These are phyloP conservation scores for Rubroboletus pulcherrimus DNA, from an alignment of 768 basidiomycete genomes.

Conservation along the genomic window DNA sequence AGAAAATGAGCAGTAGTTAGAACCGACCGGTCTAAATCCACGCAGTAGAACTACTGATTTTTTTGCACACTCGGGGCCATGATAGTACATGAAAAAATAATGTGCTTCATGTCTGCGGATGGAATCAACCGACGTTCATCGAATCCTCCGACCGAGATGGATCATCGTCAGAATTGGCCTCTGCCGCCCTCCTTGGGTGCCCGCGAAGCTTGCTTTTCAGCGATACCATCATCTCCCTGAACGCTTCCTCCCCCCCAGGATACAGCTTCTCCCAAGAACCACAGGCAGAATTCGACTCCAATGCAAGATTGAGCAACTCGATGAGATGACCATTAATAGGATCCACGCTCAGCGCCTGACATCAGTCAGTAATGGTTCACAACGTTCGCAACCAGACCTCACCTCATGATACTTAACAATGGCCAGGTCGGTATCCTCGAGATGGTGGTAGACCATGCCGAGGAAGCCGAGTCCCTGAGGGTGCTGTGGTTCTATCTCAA, in stretches of 20 bases:
- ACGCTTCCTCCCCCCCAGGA: constrained; percentile 34
- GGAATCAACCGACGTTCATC: constrained; percentile 31
- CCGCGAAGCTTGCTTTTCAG: constrained; percentile 29
- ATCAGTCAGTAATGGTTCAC: not conserved
- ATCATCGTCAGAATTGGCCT: constrained; percentile 14
- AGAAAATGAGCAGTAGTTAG: not conserved
- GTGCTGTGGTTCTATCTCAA: constrained; percentile 85
- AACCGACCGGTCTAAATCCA: not conserved
- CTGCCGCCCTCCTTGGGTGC: constrained; percentile 19
- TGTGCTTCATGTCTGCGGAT: constrained; percentile 14
- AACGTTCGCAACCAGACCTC: constrained; percentile 17
- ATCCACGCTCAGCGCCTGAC: constrained; percentile 72
- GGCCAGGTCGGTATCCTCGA: constrained; percentile 69
- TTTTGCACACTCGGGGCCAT: constrained; percentile 1
- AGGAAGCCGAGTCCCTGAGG: constrained; percentile 80
- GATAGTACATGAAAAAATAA: constrained; percentile 23
- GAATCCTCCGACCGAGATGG: constrained; percentile 23
- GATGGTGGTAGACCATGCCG: constrained; percentile 82
- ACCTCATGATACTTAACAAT: constrained; percentile 94
- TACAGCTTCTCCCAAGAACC: constrained; percentile 32
- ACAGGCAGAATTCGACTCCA: constrained; percentile 48
- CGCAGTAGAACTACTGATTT: not conserved
- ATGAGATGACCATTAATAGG: constrained; percentile 79
- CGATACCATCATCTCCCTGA: constrained; percentile 31
- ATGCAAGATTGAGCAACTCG: constrained; percentile 76